Base-by-base conservation (phyloP, 2,329 filamentous ascomycete species). In the Phoma herbarum region DNA sequence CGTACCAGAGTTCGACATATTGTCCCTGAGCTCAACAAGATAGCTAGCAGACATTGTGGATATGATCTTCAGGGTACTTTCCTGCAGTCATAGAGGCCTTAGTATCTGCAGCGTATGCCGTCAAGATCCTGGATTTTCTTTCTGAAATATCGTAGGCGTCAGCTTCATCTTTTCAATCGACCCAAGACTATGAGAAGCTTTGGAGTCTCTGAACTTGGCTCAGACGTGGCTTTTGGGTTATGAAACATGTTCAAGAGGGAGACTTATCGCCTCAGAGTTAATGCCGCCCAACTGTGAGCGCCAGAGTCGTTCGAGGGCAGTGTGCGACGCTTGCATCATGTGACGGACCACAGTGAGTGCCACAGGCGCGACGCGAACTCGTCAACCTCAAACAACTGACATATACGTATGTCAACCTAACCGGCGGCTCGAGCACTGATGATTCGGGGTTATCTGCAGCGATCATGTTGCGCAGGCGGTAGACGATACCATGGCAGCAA, bases 271-370 rank as follows among this genome's bases (percentile, higher is more conserved):
- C 16, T 9, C 2, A 9, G 2, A 20, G 9, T 26, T 2, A 8
- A 5, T 3, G 6, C 6, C 3, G 39, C 12, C 23, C 22, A 43
- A 43, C 16, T 7, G 2, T 10, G 41, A 25, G n/a, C 14, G 2
- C 16, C 20, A 11, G 23, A 25, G n/a, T 29, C 22, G n/a, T n/a
- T 26, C 6, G 12, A 49, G n/a, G 14, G 39, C 18, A 20, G 20
- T 52, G 53, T 51, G 11, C 47, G 26, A 57, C 53, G 18, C 41
- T n/a, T 3, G 22, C 20, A n/a, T 51, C 41, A 57, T 46, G 31
- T 51, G 51, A 41, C 26, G 26, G 26, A 51, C n/a, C 47, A 51
- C 46, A 45, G 12, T 5, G 8, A 33, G 53, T 51, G 20, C n/a
- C 20, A 51, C 53, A 51, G 20, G 43, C 35, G 43, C 41, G 8